Conservation (phyloP, 257 asterid genomes). For the Anisodus tanguticus region DNA sequence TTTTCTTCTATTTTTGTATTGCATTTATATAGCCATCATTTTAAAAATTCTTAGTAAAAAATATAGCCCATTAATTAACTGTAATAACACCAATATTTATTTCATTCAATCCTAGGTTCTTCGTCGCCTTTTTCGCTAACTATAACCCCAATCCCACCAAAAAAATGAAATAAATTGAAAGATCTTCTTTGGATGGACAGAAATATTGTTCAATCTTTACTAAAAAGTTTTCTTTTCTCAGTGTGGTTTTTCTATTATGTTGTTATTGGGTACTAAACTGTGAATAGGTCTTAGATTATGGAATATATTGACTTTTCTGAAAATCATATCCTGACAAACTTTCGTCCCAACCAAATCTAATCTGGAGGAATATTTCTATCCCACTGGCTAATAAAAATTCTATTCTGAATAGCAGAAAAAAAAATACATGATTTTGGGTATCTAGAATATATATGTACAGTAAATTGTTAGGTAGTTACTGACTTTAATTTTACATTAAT, state of each 20-base stretch:
- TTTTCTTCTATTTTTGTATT: too few species aligned
- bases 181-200: background rate
- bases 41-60: background rate
- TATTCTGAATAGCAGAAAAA: background rate
- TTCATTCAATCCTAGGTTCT: background rate
- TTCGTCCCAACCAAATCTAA: conserved; percentile 45
- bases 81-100: background rate
- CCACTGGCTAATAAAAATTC: conserved; percentile 26
- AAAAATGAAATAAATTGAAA: too few species aligned
- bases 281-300: background rate
- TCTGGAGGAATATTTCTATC: conserved; percentile 42
- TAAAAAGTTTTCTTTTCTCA: too few species aligned
- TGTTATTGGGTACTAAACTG: background rate
- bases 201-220: background rate
- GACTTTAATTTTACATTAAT: background rate
- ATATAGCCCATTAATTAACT: background rate
- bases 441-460: background rate
- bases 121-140: background rate
- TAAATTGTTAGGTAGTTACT: background rate
- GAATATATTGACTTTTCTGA: conserved; percentile 31
- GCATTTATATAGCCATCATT: too few species aligned
- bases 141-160: background rate
- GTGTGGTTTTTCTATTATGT: too few species aligned
- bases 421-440: background rate
- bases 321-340: conserved; percentile 34